Base-by-base conservation (phyloP, 768 basidiomycete species). In the Candolleomyces eurysporus region DNA sequence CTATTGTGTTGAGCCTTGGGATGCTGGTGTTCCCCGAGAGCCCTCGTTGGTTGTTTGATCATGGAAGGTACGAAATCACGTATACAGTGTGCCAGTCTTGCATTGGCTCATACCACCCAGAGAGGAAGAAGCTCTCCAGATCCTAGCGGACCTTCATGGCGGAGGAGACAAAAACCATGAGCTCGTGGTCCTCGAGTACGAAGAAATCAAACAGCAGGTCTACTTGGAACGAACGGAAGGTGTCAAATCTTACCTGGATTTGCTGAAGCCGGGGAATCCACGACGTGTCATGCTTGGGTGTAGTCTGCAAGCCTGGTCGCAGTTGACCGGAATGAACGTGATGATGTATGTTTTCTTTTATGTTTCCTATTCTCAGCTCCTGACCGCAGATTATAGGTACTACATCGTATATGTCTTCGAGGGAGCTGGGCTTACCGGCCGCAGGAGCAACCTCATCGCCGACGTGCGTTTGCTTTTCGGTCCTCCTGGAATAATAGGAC, bases 241-340 rank as follows among this genome's bases (percentile, higher is more conserved):
- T 17, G 87, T 89, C 30, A 90, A 90, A 67, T 87, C 86, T 0
- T 88, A 84, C 67, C 63, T 79, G 13, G 89, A 92, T 70, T 75
- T 92, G 19, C 64, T 91, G 60, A 88, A 84, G 65, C 80, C 82
- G 8, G 84, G 85, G 40, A 84, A 89, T 63, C 76, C 88, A 55
- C 84, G 90, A 57, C 88, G 91, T 67, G 89, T 91, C 31, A 74
- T 82, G 61, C 80, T 92, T 26, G 91, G 90, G 42, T 79, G 80
- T 62, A 79, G 79, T n/a, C 75, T 91, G 43, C 91, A 93, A 72
- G 88, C 88, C 84, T 92, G 90, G 91, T 85, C 84, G 62, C 91
- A 92, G 68, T 76, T 91, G 19, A 81, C 80, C 10, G 88, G 89
- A 40, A 90, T 91, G 86, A 90, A 91, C 69, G 83, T 91, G 66